Evolutionary conservation across 2,329 filamentous ascomycete genomes (phyloP).

Genomic region (Dactylellina drechsleri): DNA sequence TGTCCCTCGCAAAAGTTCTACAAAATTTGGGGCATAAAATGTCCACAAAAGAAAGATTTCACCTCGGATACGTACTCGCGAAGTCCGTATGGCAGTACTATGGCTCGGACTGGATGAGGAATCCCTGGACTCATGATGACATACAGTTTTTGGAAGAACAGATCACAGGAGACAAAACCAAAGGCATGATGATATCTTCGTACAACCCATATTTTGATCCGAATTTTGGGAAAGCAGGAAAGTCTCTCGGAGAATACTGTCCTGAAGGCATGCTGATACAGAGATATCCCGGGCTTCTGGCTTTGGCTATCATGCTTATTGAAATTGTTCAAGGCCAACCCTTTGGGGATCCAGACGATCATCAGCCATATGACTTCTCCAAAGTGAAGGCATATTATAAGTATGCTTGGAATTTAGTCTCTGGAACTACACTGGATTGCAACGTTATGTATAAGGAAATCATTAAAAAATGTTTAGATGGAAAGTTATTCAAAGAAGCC

Average conservation of each 20-base stretch:
- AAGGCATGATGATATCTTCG: neutral
- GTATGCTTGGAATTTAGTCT: conserved; percentile 27
- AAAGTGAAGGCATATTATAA: conserved; percentile 39
- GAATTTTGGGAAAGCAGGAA: conserved; percentile 11
- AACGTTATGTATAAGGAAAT: conserved; percentile 47
- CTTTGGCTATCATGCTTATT: conserved; percentile 43
- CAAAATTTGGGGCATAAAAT: conserved; percentile 32
- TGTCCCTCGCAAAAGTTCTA: conserved; percentile 28
- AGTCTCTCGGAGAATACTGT: conserved; percentile 13
- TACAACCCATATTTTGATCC: conserved; percentile 43
- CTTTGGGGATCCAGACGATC: conserved; percentile 8
- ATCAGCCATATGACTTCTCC: conserved; percentile 13
- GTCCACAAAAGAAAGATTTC: conserved; percentile 38
- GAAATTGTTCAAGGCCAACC: conserved; percentile 34
- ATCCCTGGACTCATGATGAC: conserved; percentile 45
- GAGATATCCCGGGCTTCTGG: conserved; percentile 37
- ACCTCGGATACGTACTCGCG: conserved; percentile 32
- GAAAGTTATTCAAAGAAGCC: conserved; percentile 35
- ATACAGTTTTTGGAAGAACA: conserved; percentile 49
- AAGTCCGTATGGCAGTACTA: conserved; percentile 53
- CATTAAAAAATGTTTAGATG: conserved; percentile 42
- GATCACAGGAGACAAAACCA: neutral
- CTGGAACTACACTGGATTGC: conserved; percentile 28
- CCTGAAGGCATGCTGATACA: conserved; percentile 35
- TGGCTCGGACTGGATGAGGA: conserved; percentile 50